Conservation (phyloP, 1,284 basidiomycete genomes). For the Coniophora puteana region DNA sequence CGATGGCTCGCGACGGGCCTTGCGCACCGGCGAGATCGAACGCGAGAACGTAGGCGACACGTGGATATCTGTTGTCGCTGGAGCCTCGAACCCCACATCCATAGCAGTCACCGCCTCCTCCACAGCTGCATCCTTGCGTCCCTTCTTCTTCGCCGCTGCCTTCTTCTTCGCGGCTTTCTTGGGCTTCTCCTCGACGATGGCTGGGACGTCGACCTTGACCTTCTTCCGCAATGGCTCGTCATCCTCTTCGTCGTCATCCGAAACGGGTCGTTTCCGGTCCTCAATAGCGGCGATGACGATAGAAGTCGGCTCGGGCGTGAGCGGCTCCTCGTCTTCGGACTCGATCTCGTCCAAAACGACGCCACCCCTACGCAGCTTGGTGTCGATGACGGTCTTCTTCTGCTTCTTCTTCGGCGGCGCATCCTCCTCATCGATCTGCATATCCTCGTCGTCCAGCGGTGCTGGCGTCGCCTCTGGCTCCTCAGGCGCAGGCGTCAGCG, state of each 20-base stretch:
- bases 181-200: conserved; percentile 24
- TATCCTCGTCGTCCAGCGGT: too few relatives aligned
- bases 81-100: conserved; percentile 45
- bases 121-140: conserved; percentile 29
- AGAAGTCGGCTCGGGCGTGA: conserved; percentile 14
- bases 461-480: conserved; percentile 31
- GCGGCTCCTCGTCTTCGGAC: conserved; percentile 38
- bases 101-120: conserved; percentile 53
- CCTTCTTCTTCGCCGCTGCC: conserved; percentile 28
- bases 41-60: conserved; percentile 42
- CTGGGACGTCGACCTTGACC: conserved; percentile 18
- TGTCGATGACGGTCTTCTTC: conserved; percentile 33
- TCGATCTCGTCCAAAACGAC: conserved; percentile 36
- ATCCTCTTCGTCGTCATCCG: conserved; percentile 30
- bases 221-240: conserved; percentile 40
- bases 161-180: conserved; percentile 38
- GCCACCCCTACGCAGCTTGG: conserved; percentile 17
- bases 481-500: conserved; percentile 39
- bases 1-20: conserved; percentile 35
- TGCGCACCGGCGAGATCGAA: conserved; percentile 40
- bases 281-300: conserved; percentile 17
- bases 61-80: conserved; percentile 46
- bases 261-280: conserved; percentile 32
- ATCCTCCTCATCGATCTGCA: too few relatives aligned
- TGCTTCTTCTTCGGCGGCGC: conserved; percentile 44